These are phyloP conservation scores for Dendrostoma leiphaemia DNA, from an alignment of 2,329 filamentous ascomycete genomes.

Conservation along the genomic window DNA sequence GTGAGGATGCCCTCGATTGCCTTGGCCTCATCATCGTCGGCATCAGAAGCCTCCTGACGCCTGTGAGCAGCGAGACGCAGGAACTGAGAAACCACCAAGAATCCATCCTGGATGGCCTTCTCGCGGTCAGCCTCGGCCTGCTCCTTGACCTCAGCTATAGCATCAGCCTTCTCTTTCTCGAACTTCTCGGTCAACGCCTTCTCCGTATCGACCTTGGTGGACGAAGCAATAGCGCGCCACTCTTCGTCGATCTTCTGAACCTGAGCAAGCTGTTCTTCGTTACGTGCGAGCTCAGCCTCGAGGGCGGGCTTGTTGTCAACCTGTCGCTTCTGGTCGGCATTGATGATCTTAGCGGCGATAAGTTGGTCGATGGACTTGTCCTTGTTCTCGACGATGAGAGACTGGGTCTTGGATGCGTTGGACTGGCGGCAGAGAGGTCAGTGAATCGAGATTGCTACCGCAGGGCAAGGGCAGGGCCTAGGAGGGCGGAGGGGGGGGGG, in stretches of 20 bases:
- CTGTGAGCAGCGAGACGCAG: constrained; percentile 75
- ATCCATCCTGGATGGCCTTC: constrained; percentile 58
- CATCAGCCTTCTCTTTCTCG: constrained; percentile 54
- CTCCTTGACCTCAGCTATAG: constrained; percentile 52
- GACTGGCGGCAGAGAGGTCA: constrained; percentile 42
- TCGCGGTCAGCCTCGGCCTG: constrained; percentile 53
- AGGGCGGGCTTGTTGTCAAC: constrained; percentile 74
- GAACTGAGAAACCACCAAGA: constrained; percentile 76
- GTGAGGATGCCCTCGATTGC: constrained; percentile 79
- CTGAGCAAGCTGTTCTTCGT: constrained; percentile 71
- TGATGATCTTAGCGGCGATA: constrained; percentile 70
- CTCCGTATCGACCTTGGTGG: constrained; percentile 60
- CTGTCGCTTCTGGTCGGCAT: constrained; percentile 75
- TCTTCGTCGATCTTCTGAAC: constrained; percentile 76
- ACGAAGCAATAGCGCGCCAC: constrained; percentile 58
- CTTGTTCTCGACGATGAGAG: constrained; percentile 66
- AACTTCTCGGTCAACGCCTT: constrained; percentile 51
- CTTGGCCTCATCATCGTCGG: constrained; percentile 68
- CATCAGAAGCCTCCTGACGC: constrained; percentile 66
- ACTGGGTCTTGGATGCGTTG: constrained; percentile 70
- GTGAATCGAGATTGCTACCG: constrained; percentile 5
- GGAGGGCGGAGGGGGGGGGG: not conserved
- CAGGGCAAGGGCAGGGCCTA: too few relatives aligned
- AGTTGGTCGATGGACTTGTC: constrained; percentile 72
- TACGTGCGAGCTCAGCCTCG: constrained; percentile 64